phyloP scores from a whole-genome alignment of 805 yeast species.

The Starmerella bacillaris region DNA sequence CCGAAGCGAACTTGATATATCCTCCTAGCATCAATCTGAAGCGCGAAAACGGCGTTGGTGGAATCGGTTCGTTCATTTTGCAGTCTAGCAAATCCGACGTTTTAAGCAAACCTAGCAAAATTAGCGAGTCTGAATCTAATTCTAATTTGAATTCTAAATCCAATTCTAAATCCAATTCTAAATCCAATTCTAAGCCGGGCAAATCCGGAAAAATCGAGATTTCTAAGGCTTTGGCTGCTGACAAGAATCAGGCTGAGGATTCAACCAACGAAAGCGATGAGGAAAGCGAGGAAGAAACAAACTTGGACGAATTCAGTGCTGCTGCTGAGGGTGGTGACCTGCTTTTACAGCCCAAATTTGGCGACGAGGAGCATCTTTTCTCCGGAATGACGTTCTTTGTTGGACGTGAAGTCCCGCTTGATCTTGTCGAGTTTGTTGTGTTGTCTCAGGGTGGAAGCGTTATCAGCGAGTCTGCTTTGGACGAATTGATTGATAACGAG shows the following conservation, averaged over 20 bases:
- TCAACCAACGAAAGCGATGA: conserved; percentile 22
- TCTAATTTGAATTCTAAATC: conserved; percentile 15
- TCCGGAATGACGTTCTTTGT: conserved; percentile 62
- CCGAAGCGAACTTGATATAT: conserved; percentile 68
- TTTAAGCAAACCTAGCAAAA: conserved; percentile 8
- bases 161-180: conserved; percentile 19
- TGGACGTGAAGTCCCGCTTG: conserved; percentile 91
- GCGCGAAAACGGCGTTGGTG: conserved; percentile 74
- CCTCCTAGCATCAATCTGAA: conserved; percentile 70
- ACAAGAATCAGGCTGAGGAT: conserved; percentile 26
- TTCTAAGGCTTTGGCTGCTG: conserved; percentile 6
- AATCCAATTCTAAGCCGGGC: conserved; percentile 17
- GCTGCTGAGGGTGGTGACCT: conserved; percentile 36
- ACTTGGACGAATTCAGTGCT: conserved; percentile 50
- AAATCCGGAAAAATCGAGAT: not conserved
- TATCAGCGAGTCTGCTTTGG: conserved; percentile 73
- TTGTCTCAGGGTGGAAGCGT: conserved; percentile 73
- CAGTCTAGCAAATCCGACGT: too few species aligned
- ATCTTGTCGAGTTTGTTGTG: conserved; percentile 71
- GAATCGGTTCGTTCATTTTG: conserved; percentile 65
- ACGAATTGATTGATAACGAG: conserved; percentile 39
- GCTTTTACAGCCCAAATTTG: conserved; percentile 43
- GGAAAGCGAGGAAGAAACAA: conserved; percentile 20
- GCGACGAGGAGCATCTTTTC: conserved; percentile 30
- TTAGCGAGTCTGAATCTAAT: conserved; percentile 2